Base-by-base conservation (phyloP, 176 grass and related monocot genomes). In the Carex littledalei region DNA sequence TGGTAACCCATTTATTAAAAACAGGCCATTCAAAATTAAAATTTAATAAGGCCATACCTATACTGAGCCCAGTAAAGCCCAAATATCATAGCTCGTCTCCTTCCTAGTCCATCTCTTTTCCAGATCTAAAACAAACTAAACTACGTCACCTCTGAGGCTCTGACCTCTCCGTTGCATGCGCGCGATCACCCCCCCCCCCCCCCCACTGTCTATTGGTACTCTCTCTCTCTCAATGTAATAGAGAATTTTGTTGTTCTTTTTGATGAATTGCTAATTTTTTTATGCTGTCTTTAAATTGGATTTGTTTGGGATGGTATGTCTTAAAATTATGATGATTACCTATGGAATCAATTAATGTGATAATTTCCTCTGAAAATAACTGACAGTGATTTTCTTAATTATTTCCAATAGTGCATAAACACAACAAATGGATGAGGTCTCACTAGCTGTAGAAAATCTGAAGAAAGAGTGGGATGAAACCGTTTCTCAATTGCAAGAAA, bases 391-490 rank as follows among this genome's bases (percentile, higher is more conserved):
- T 69, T 12, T 39, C 32, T 68, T 18, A 41, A 8, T 18, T 8
- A 2, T 70, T 70, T 70, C 16, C 24, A 18, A 41, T 70, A 70
- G 35, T 18, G 35, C 67, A 43, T 70, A 41, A 70, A 16, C 4
- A n/a, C 16, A 67, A 50, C 83, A 21, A 77, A 94, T 98, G 95
- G 95, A 95, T 6, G 90, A 92, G 81, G 88, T 98, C 52, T 87
- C 91, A 13, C 49, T 89, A 86, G 93, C 91, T 43, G 93, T 98
- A 78, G 83, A 84, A 32, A 74, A 93, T 72, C 83, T 93, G 83
- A 94, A 98, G 67, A 90, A 83, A 76, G 89, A 95, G 58, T 92
- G 93, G 93, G 88, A 81, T 83, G 85, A 89, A 71, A 65, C 84
- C 3, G 81, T 95, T 50, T 60, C 80, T 43, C 89, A 92, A 61